phyloP scores from a whole-genome alignment of 2,329 filamentous ascomycete species.

The Lecanicillium sp. region DNA sequence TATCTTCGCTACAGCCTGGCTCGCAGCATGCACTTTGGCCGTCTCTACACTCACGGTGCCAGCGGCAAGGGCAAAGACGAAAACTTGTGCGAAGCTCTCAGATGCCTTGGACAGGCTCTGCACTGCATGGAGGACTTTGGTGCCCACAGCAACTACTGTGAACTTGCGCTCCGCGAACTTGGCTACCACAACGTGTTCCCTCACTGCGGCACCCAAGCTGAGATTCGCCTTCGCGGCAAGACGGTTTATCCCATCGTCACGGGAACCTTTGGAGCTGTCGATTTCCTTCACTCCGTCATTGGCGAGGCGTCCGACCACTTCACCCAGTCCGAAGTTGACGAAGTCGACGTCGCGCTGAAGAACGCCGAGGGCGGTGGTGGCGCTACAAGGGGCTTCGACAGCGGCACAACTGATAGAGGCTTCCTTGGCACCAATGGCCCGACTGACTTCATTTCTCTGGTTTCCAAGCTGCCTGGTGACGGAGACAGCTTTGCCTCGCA shows the following conservation, averaged over 20 bases:
- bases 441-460: slow-evolving; percentile 60
- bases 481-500: slow-evolving; percentile 60
- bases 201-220: slow-evolving; percentile 60
- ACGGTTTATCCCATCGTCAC: slow-evolving; percentile 69
- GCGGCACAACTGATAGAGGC: slow-evolving; percentile 28
- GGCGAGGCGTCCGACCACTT: slow-evolving; percentile 78
- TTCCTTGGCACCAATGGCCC: slow-evolving; percentile 30
- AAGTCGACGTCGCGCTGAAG: slow-evolving; percentile 67
- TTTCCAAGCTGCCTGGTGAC: slow-evolving; percentile 67
- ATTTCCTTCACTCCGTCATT: slow-evolving; percentile 73
- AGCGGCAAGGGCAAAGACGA: slow-evolving; percentile 57
- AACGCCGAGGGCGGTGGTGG: slow-evolving; percentile 50
- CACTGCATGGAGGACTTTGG: slow-evolving; percentile 75
- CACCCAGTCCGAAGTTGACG: slow-evolving; percentile 76
- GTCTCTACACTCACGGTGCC: slow-evolving; percentile 63
- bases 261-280: slow-evolving; percentile 68
- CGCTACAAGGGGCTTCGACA: slow-evolving; percentile 27
- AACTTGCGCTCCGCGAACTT: slow-evolving; percentile 61
- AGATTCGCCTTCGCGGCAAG: slow-evolving; percentile 56
- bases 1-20: slow-evolving; percentile 72
- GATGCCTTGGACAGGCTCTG: slow-evolving; percentile 67
- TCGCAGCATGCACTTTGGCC: slow-evolving; percentile 69
- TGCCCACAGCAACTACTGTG: slow-evolving; percentile 74
- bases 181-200: slow-evolving; percentile 63
- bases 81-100: slow-evolving; percentile 72